phyloP scores from a whole-genome alignment of 2,329 filamentous ascomycete species.

The Fusarium euwallaceae region DNA sequence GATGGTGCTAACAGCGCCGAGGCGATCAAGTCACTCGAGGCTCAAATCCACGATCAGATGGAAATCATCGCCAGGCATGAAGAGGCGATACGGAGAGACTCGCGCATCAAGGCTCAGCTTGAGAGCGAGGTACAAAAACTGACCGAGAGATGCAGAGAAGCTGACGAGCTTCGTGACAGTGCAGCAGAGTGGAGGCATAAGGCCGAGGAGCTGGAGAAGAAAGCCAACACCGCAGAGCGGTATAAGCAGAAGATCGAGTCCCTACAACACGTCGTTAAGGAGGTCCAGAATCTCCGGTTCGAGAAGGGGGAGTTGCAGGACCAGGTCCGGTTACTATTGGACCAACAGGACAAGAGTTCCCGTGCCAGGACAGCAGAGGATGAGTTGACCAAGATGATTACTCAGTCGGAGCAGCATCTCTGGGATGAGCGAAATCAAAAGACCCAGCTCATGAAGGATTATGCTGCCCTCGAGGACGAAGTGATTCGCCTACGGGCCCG shows the following conservation, averaged over 20 bases:
- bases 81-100: constrained; percentile 62
- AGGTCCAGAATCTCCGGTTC: constrained; percentile 67
- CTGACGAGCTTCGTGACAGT: constrained; percentile 69
- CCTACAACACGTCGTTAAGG: constrained; percentile 67
- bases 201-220: constrained; percentile 70
- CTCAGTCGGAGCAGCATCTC: constrained; percentile 57
- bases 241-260: constrained; percentile 73
- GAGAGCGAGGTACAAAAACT: constrained; percentile 67
- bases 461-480: constrained; percentile 60
- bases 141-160: constrained; percentile 60
- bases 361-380: constrained; percentile 55
- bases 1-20: constrained; percentile 66
- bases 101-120: constrained; percentile 63
- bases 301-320: constrained; percentile 67
- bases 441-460: constrained; percentile 61
- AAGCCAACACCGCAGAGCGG: constrained; percentile 73
- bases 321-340: constrained; percentile 56
- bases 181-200: constrained; percentile 70
- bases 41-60: constrained; percentile 74
- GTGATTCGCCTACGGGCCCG: constrained; percentile 62
- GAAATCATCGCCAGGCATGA: constrained; percentile 76
- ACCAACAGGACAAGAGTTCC: constrained; percentile 51
- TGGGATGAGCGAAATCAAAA: constrained; percentile 61
- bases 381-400: constrained; percentile 57
- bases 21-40: constrained; percentile 66